Base-by-base conservation (phyloP, 305 asterid species). In the Fraxinus sp. region DNA sequence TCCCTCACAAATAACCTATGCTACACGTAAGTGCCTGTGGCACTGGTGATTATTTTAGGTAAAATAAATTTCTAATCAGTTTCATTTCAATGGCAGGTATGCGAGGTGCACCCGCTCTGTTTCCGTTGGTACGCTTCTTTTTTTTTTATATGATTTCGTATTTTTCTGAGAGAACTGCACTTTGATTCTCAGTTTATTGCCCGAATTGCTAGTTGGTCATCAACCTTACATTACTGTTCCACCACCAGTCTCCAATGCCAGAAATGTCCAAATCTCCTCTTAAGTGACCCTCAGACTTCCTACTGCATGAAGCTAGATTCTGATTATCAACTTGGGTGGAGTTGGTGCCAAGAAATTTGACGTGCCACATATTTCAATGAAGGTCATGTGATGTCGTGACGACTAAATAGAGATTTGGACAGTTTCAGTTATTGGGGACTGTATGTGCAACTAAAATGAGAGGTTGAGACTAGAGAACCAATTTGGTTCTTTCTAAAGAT, bases 71-170 rank as follows among this genome's bases (percentile, higher is more conserved):
- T 77, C 84, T 75, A 46, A 83, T 44, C 0, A 11, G 24, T 64
- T 66, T 44, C 24, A 14, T 78, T 87, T 36, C 6, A 32, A 62
- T 79, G 76, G 44, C 91, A 97, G 99, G 22, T 97, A 97, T 71
- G 99, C 98, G 0, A 89, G 98, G 84, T 97, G 99, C 87, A 97
- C 99, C 0, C 97, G 99, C 7, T 95, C 99, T 1, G 99, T 95
- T 5, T 97, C 99, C 8, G 90, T 97, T 3, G 99, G 99, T 97
- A 93, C 4, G 91, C 77, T 76, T 84, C 36, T 28, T 41, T 5
- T 11, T 30, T 71, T 41, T 33, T 1, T 41, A 22, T 41, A 32
- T 28, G n/a, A 13, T 10, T 44, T 33, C 62, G 2, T 70, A n/a
- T 32, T 5, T 79, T 64, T 20, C 9, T 3, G 7, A 44, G 22